Base-by-base conservation (phyloP, 768 basidiomycete species). In the Lactifluus volemus region DNA sequence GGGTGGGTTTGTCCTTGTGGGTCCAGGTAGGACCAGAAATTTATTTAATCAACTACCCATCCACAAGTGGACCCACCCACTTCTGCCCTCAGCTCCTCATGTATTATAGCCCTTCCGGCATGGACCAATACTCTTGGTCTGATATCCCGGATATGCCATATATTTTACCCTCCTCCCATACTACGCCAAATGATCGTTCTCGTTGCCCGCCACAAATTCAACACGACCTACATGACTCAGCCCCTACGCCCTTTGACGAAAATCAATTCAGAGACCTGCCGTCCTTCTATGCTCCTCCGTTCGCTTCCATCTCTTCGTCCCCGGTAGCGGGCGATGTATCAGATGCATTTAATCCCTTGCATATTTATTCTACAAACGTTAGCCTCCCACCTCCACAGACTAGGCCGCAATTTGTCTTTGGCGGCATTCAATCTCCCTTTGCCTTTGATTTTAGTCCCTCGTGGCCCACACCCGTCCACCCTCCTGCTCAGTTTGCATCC, bases 1-100 rank as follows among this genome's bases (percentile, higher is more conserved):
- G n/a, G n/a, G 21, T 32, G 10, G 34, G 17, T 62, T 62, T 62
- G 47, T 42, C 29, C 51, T 58, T 62, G 61, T 62, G 56, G 61
- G 41, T 49, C 36, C 39, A 3, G 41, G 61, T 58, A 15, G 57
- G 57, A 54, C 56, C 57, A 53, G 52, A 29, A 36, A 53, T 38
- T 52, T 62, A 62, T 56, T 58, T 47, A 63, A 62, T 57, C 49
- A 8, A 58, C 21, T 14, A 25, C 8, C 45, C 60, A 36, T 61
- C 60, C 60, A 61, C 60, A 61, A 51, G 55, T 30, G 14, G 21
- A 17, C 12, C 32, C 36, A 15, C 30, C 29, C 50, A 44, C 36
- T 21, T 12, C 42, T 17, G 6, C 17, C 42, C n/a, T 11, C 29
- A 42, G 34, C 30, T n/a, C 12, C 55, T 39, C 15, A 47, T 47